Evolutionary conservation across 2,329 filamentous ascomycete genomes (phyloP).

Genomic region (Beauveria varroae): DNA sequence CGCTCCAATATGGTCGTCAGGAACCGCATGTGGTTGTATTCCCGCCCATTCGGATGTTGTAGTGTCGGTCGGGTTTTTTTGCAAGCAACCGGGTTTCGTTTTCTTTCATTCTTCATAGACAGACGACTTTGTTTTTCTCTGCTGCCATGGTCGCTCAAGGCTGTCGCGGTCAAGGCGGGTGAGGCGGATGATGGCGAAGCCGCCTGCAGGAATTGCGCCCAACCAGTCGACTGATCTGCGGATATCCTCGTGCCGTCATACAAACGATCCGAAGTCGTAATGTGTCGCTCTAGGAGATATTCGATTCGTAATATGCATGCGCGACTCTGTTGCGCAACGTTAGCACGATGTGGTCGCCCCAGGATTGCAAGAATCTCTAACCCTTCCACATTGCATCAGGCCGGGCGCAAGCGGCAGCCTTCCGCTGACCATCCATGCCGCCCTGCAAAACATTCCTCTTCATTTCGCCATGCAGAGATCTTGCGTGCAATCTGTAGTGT

Average conservation of each 20-base stretch:
- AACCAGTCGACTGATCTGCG: not conserved
- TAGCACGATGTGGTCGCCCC: not conserved
- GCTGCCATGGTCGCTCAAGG: not conserved
- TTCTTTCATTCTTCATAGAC: not conserved
- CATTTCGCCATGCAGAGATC: slow-evolving; percentile 18
- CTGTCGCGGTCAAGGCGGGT: not conserved
- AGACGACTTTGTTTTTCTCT: not conserved
- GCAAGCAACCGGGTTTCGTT: too few species aligned
- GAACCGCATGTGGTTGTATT: not conserved
- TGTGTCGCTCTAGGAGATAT: not conserved
- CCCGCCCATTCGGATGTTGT: not conserved
- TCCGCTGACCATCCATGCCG: slow-evolving; percentile 24
- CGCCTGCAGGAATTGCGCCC: not conserved
- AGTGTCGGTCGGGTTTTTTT: not conserved
- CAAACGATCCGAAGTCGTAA: not conserved
- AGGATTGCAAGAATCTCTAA: not conserved
- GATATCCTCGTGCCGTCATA: not conserved
- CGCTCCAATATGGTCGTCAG: slow-evolving; percentile 3
- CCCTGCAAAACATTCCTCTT: slow-evolving; percentile 30
- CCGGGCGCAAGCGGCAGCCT: slow-evolving; percentile 17
- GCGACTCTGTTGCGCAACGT: not conserved
- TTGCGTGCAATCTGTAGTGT: not conserved
- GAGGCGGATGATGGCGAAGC: not conserved
- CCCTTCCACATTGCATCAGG: not conserved
- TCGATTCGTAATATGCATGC: not conserved